These are phyloP conservation scores for Aspergillus homomorphus DNA, from an alignment of 495 filamentous ascomycete genomes.

Conservation along the genomic window DNA sequence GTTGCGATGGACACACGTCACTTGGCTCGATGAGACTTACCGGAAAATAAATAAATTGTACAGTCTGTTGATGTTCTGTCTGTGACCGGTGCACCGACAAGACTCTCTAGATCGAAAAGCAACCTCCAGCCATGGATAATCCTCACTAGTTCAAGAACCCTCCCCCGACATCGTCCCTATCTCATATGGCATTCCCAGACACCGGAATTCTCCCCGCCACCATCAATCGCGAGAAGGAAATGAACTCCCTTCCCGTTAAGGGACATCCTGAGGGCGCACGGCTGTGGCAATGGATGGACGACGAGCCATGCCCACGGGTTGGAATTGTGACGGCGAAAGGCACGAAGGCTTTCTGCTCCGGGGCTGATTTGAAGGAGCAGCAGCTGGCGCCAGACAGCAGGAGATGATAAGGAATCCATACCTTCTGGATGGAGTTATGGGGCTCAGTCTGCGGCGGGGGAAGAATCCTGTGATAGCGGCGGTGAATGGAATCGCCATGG, in stretches of 20 bases:
- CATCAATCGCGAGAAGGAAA: conserved; percentile 34
- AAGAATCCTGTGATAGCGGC: conserved; percentile 63
- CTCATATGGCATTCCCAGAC: conserved; percentile 29
- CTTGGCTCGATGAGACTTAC: no score
- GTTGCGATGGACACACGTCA: no score
- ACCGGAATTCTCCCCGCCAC: conserved; percentile 35
- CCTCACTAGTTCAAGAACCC: conserved; percentile 10
- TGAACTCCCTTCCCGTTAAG: conserved; percentile 41
- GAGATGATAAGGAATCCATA: no score
- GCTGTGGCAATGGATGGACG: conserved; percentile 49
- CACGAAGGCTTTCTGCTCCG: conserved; percentile 51
- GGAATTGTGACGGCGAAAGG: conserved; percentile 49
- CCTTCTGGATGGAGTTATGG: conserved; percentile 22
- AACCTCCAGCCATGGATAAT: not conserved
- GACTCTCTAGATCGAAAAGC: no score
- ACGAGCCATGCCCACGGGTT: conserved; percentile 45
- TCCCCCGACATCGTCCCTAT: conserved; percentile 13
- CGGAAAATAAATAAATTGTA: no score
- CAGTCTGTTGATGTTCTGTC: no score
- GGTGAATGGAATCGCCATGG: conserved; percentile 65
- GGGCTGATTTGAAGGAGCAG: conserved; percentile 21
- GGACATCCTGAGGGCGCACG: conserved; percentile 44
- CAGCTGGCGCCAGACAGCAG: not conserved
- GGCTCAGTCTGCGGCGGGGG: conserved; percentile 28
- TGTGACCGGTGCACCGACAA: no score